A percentile compares a stretch with the other conserved stretches of the same genome.
Conservation (phyloP, 2,329 filamentous ascomycete genomes). For the Apiospora arundinis region DNA sequence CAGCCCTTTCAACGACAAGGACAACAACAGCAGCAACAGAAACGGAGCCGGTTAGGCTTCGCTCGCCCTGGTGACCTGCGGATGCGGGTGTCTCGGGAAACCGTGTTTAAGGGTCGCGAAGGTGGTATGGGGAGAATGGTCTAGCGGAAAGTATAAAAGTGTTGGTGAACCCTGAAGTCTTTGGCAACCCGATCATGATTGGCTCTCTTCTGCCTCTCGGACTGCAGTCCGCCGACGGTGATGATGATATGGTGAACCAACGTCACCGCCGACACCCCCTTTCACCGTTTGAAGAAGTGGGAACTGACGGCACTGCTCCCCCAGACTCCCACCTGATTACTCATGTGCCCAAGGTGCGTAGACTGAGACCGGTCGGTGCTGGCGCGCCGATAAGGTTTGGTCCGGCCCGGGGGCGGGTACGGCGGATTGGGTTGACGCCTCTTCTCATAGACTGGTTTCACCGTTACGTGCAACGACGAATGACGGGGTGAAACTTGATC, state of each 20-base stretch:
- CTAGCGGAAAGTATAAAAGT: not conserved
- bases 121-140: not conserved
- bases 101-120: not conserved
- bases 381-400: slow-evolving; percentile 2
- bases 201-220: not conserved
- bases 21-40: not conserved
- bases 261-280: not conserved
- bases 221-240: not conserved
- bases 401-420: not conserved
- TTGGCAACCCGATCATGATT: not conserved
- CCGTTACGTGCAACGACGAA: not conserved
- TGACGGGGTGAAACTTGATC: not conserved
- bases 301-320: not conserved
- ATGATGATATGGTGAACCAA: not conserved
- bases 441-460: not conserved
- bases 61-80: not conserved
- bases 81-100: not conserved
- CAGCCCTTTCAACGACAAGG: not conserved
- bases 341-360: slow-evolving; percentile 2
- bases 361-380: not conserved
- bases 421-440: not conserved
- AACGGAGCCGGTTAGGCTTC: not conserved
- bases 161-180: not conserved
- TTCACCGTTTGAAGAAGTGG: not conserved
- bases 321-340: not conserved